A percentile compares a stretch with the other conserved stretches of the same genome.
Conservation (phyloP, 2,329 filamentous ascomycete species). For the Calonectria pteridis region DNA sequence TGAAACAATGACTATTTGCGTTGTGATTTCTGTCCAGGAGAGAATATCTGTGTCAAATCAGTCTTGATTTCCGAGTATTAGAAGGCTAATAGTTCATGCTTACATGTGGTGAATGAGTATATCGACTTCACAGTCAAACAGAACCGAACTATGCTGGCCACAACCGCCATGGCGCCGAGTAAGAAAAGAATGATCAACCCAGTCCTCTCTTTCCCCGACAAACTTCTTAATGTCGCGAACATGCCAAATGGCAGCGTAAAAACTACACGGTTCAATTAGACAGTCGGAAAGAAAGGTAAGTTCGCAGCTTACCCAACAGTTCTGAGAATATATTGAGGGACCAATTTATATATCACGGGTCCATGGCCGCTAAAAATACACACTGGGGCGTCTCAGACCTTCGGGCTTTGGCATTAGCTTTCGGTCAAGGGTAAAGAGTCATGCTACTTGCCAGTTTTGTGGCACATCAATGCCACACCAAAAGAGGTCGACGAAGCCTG, state of each 20-base stretch:
- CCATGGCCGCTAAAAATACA: neutral
- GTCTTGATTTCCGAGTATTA: too few species aligned
- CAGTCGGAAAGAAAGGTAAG: too few species aligned
- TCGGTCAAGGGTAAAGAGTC: too few species aligned
- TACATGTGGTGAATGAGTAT: neutral
- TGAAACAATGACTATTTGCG: neutral
- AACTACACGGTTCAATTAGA: neutral
- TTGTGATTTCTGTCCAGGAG: neutral
- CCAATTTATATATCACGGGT: neutral
- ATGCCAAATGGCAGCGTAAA: constrained; percentile 2
- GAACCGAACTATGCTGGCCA: neutral
- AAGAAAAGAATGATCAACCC: neutral
- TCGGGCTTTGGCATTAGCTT: neutral
- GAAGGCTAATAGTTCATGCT: neutral
- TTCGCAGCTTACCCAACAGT: neutral
- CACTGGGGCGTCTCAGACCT: neutral
- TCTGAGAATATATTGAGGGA: neutral
- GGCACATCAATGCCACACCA: constrained; percentile 1
- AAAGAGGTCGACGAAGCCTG: neutral
- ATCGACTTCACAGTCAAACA: neutral
- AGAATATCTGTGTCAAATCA: neutral
- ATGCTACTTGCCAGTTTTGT: neutral
- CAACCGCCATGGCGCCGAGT: neutral
- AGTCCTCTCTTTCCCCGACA: neutral
- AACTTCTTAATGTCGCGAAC: neutral